Percentiles rank a stretch among this genome's conserved stretches.
phyloP scores from a whole-genome alignment of 2,329 filamentous ascomycete genomes.

The Fusarium sp. region DNA sequence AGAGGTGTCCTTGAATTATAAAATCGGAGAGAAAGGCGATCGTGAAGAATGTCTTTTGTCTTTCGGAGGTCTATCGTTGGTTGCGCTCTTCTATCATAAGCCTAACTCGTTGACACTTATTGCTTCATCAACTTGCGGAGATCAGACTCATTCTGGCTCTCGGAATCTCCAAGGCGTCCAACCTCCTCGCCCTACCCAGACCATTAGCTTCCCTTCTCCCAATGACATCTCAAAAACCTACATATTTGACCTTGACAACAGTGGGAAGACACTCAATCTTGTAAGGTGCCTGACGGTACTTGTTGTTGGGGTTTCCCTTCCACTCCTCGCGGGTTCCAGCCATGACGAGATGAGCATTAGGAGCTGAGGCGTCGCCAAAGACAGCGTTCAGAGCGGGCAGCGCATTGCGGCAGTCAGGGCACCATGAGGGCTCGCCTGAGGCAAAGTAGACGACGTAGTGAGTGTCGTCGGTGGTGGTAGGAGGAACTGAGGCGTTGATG shows the following conservation, averaged over 20 bases:
- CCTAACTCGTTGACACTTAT: neutral
- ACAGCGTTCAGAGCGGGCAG: conserved; percentile 42
- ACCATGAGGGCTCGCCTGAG: conserved; percentile 48
- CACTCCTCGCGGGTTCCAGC: conserved; percentile 43
- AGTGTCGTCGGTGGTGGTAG: conserved; percentile 36
- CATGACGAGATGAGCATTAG: conserved; percentile 44
- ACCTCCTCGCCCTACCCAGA: conserved; percentile 40
- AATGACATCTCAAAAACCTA: conserved; percentile 1
- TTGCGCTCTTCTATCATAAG: no score
- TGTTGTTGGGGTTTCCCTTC: conserved; percentile 42
- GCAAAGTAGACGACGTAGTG: conserved; percentile 50
- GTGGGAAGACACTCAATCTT: conserved; percentile 46
- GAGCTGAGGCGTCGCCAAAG: conserved; percentile 40
- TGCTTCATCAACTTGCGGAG: conserved; percentile 34
- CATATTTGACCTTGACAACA: conserved; percentile 43
- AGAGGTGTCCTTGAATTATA: neutral
- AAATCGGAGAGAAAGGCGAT: neutral
- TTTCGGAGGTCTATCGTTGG: neutral
- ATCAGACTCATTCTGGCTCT: conserved; percentile 45
- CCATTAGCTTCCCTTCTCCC: neutral
- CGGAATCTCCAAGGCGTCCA: conserved; percentile 42
- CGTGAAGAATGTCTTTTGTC: neutral
- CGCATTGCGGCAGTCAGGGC: conserved; percentile 45
- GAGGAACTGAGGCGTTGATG: conserved; percentile 42
- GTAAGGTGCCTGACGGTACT: conserved; percentile 44